Percentiles rank a stretch among this genome's conserved stretches.
Conservation (phyloP, 2,329 filamentous ascomycete species). For the Alternaria sp. region DNA sequence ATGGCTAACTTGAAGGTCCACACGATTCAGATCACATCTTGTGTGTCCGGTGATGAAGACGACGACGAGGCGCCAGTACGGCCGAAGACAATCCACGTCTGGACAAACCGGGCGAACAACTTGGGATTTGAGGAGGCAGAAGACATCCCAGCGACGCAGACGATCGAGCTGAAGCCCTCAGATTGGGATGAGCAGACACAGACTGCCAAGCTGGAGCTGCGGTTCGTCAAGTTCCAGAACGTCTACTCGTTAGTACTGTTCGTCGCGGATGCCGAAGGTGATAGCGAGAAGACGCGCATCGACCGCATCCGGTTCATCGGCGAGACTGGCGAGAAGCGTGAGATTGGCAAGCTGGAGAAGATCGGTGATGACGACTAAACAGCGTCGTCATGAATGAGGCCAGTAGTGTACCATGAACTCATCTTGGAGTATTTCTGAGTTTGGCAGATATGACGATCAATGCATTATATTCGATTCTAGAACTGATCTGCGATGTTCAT, state of each 20-base stretch:
- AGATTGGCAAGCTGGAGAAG: constrained; percentile 96
- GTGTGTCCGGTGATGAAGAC: constrained; percentile 67
- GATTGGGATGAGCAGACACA: constrained; percentile 73
- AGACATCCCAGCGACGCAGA: constrained; percentile 81
- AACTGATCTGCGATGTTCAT: neutral
- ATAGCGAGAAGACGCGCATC: constrained; percentile 84
- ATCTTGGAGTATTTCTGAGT: neutral
- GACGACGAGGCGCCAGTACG: constrained; percentile 80
- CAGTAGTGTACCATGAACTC: neutral
- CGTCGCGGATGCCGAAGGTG: constrained; percentile 80
- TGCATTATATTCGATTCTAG: constrained; percentile 2
- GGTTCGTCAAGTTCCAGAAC: constrained; percentile 98
- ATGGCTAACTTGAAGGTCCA: constrained; percentile 88
- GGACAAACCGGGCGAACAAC: constrained; percentile 86
- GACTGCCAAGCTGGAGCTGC: constrained; percentile 67
- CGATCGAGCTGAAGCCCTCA: constrained; percentile 73
- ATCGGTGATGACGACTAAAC: constrained; percentile 71
- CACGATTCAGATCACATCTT: constrained; percentile 83
- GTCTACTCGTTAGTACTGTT: constrained; percentile 87
- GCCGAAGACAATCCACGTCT: constrained; percentile 83
- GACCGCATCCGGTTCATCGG: constrained; percentile 83
- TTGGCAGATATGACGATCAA: neutral
- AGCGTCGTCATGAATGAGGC: neutral
- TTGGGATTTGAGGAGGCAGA: constrained; percentile 96
- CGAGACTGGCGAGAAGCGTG: constrained; percentile 88